Conservation (phyloP, 805 yeast genomes). For the Starmerella kuoi region DNA sequence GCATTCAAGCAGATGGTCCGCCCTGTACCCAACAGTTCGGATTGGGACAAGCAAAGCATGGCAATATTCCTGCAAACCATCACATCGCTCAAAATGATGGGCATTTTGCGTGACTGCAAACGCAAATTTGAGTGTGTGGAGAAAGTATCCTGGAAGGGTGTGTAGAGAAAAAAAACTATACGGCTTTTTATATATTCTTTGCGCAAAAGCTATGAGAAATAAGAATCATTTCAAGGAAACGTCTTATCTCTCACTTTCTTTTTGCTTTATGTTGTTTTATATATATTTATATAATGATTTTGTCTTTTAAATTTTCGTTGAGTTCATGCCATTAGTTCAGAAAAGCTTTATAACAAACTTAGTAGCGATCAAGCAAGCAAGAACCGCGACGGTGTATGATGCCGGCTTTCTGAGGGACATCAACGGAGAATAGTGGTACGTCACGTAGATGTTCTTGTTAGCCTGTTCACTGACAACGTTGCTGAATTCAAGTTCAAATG, state of each 20-base stretch:
- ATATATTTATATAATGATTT: no score
- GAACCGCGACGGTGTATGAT: constrained; percentile 33
- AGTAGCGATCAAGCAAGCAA: constrained; percentile 41
- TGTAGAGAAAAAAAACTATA: constrained; percentile 31
- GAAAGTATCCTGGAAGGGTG: constrained; percentile 58
- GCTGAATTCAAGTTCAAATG: constrained; percentile 45
- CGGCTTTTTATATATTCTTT: neutral
- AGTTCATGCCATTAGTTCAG: neutral
- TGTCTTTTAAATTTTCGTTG: neutral
- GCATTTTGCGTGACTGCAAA: constrained; percentile 49
- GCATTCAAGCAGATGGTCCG: constrained; percentile 38
- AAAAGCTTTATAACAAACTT: neutral
- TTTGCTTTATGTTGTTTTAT: no score
- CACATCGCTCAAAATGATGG: constrained; percentile 56
- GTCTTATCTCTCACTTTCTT: no score
- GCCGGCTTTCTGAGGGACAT: constrained; percentile 54
- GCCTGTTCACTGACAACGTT: constrained; percentile 62
- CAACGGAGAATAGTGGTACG: constrained; percentile 46
- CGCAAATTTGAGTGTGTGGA: constrained; percentile 55
- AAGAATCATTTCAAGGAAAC: no score
- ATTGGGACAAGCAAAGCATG: constrained; percentile 52
- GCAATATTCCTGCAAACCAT: constrained; percentile 68
- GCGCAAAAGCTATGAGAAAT: neutral
- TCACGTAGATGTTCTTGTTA: constrained; percentile 43
- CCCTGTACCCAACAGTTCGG: constrained; percentile 15